Conservation (phyloP, 225 moss, liverwort and hornwort species). For the Straminergon stramineum region DNA sequence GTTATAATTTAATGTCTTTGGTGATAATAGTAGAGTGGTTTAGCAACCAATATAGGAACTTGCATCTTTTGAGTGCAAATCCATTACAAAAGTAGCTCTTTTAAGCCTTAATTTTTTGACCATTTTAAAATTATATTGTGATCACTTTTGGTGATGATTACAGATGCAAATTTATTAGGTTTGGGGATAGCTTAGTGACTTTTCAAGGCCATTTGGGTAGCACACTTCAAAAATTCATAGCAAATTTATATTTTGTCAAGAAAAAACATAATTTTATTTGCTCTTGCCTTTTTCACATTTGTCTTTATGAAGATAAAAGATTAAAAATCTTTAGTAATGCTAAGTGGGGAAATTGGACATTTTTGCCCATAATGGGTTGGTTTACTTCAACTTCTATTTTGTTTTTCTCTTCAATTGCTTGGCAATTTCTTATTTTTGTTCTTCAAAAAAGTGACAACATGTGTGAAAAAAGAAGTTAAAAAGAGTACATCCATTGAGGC, state of each 20-base stretch:
- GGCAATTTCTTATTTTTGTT: not conserved
- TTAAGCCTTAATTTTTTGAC: not conserved
- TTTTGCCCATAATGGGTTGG: rapidly evolving
- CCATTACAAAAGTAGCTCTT: not conserved
- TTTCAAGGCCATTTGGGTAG: not conserved
- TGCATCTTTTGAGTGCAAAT: not conserved
- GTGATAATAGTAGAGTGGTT: not conserved
- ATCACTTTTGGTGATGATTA: not conserved
- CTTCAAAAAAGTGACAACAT: not conserved
- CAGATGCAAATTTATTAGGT: not conserved
- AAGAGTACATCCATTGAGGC: not conserved
- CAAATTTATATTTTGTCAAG: not conserved
- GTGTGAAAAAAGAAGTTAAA: not conserved
- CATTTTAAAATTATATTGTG: not conserved
- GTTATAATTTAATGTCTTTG: no score
- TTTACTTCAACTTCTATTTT: not conserved
- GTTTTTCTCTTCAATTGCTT: not conserved
- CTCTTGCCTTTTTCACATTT: rapidly evolving
- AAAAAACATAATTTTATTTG: no score
- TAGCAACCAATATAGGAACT: not conserved
- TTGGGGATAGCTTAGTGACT: not conserved
- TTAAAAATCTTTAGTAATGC: no score
- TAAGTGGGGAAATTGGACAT: rapidly evolving
- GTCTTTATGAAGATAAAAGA: not conserved
- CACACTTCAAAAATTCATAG: not conserved